Base-by-base conservation (phyloP, 1,284 basidiomycete species). In the Gastroboletus turbinatus region DNA sequence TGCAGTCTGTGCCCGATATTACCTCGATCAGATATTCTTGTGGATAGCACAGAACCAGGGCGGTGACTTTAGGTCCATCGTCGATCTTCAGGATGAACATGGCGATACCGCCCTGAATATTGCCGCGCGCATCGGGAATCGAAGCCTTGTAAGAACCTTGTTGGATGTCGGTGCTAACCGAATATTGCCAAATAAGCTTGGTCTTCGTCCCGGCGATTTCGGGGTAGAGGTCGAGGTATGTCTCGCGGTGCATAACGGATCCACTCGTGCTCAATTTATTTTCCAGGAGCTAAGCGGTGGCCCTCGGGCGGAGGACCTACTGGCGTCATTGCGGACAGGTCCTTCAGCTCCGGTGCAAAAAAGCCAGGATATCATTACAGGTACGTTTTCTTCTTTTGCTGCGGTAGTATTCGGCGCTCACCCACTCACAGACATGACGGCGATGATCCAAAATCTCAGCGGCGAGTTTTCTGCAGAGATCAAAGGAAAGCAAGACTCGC, bases 91-190 rank as follows among this genome's bases (percentile, higher is more conserved):
- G 73, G 97, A 99, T 71, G 87, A 94, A 61, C 89, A 98, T 71
- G 97, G 97, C 1, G 97, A 99, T 70, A 98, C 97, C 1, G 93
- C 95, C 5, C 73, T 99, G 62, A 97, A 96, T 73, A 93, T 98
- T 62, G 94, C 96, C 14, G 96, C 97, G 0, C 78, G 97, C 50
- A 88, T 98, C 1, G 97, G 97, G 3, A 98, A 96, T 72, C 82
- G 90, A 58, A 87, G 89, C 61, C 75, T 99, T 60, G 94, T 98
- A 19, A 81, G 90, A 63, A 89, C 94, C 25, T 75, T 99, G 58
- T 69, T 99, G 57, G 96, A 98, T 65, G 93, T 95, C 8, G 95
- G 95, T 9, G 97, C 96, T 2, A 96, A 98, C 73, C 88, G 92
- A 66, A 82, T 87, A 64, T 78, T 94, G 56, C 83, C 90, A n/a